A percentile compares a stretch with the other conserved stretches of the same genome.
phyloP scores from a whole-genome alignment of 257 asterid species.

The Ophiorrhiza pumila region DNA sequence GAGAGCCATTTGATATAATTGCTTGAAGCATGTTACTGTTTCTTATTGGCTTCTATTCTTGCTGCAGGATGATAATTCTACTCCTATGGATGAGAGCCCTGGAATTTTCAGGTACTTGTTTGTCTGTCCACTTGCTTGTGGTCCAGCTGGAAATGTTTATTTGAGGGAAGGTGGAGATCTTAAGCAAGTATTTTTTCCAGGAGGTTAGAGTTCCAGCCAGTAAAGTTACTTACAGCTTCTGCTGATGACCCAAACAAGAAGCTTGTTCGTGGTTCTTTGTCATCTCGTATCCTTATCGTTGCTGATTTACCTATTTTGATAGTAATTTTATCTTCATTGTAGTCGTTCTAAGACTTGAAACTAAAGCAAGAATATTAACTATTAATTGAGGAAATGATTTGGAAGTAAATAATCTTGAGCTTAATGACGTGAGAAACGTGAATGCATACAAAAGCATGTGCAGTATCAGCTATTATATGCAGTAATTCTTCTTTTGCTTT shows the following conservation, averaged over 20 bases:
- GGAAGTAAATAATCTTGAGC: background rate
- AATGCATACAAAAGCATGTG: background rate
- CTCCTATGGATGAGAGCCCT: constrained; percentile 42
- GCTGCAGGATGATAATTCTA: constrained; percentile 54
- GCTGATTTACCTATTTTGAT: constrained; percentile 19
- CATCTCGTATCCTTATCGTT: constrained; percentile 80
- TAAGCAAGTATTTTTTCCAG: constrained; percentile 39
- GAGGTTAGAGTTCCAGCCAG: constrained; percentile 60
- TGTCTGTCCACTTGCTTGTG: constrained; percentile 14
- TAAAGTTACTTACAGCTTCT: constrained; percentile 65
- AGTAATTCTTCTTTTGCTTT: background rate
- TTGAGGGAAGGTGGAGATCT: constrained; percentile 11
- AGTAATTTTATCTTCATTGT: background rate
- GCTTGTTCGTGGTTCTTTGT: constrained; percentile 49
- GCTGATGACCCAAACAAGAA: constrained; percentile 74
- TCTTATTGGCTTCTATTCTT: constrained; percentile 20
- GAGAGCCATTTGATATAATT: constrained; percentile 7
- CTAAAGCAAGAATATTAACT: background rate
- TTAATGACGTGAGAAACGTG: background rate
- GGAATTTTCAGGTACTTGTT: constrained; percentile 55
- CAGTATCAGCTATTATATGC: background rate
- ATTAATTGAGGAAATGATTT: constrained; percentile 1
- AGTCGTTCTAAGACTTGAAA: background rate
- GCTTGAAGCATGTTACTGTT: constrained; percentile 18
- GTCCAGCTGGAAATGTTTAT: constrained; percentile 13